Conservation (phyloP, 1,284 basidiomycete species). For the Cryptococcus sp. region DNA sequence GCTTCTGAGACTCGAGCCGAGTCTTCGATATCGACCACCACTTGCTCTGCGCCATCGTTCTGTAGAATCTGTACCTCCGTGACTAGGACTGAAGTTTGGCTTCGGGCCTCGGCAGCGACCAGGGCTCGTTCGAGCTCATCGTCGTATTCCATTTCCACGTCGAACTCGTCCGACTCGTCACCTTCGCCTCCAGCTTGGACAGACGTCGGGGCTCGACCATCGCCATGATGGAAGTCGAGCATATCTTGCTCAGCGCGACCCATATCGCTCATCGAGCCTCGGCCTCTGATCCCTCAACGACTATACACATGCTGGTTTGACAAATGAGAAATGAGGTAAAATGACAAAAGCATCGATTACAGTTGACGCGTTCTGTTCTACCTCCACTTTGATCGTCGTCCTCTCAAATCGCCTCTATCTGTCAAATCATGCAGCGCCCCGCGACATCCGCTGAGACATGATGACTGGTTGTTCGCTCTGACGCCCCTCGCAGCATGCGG, state of each 20-base stretch:
- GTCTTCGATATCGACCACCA: conserved; percentile 31
- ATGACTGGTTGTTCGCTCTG: not conserved
- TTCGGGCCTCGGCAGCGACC: conserved; percentile 21
- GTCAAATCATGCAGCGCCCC: not conserved
- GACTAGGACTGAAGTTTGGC: not conserved
- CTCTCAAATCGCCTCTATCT: not conserved
- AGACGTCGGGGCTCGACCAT: too few species aligned
- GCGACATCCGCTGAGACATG: not conserved
- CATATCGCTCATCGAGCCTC: too few species aligned
- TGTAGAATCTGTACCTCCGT: not conserved
- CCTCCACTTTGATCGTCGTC: not conserved
- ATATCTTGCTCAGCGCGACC: too few species aligned
- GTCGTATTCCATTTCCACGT: conserved; percentile 31
- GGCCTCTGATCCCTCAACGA: too few species aligned
- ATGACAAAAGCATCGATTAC: not conserved
- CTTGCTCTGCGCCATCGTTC: not conserved
- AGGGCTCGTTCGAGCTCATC: conserved; percentile 34
- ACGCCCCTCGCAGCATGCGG: not conserved
- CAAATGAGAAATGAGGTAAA: too few species aligned
- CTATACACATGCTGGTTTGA: too few species aligned
- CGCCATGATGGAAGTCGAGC: too few species aligned
- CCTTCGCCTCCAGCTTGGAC: not conserved
- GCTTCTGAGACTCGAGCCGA: not conserved
- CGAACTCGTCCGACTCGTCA: conserved; percentile 25
- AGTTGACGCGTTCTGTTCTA: not conserved